Evolutionary conservation across 768 basidiomycete species (phyloP).

Genomic region (Psilocybe cyanescens): DNA sequence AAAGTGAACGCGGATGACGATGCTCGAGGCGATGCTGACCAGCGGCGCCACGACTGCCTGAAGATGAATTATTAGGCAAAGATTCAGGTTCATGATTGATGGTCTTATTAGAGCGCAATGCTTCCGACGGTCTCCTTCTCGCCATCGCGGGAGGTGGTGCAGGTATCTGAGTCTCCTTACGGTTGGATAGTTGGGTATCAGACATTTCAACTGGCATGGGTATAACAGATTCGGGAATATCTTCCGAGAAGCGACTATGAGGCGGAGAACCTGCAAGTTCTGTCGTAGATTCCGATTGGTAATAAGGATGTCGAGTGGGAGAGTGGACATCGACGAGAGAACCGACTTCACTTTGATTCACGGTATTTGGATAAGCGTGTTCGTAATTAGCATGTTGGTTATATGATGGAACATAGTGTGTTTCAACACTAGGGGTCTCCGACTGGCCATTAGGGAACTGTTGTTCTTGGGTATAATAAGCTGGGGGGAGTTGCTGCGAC

Average conservation of each 20-base stretch:
- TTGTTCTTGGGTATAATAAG: not conserved
- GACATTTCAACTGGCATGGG: not conserved
- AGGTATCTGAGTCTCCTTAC: not conserved
- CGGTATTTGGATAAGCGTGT: not conserved
- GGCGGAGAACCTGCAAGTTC: not conserved
- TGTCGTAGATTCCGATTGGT: not conserved
- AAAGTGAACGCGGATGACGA: constrained; percentile 2
- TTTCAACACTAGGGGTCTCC: not conserved
- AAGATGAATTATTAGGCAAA: not conserved
- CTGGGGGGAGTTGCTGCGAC: not conserved
- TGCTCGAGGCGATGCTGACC: not conserved
- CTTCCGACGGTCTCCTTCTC: not conserved
- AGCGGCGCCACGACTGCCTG: not conserved
- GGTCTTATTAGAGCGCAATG: not conserved
- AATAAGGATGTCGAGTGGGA: not conserved
- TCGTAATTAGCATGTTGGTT: not conserved
- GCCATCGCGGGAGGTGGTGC: not conserved
- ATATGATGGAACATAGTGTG: not conserved
- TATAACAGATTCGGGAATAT: not conserved
- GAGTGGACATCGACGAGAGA: not conserved
- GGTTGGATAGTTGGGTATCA: not conserved
- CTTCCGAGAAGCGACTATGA: not conserved
- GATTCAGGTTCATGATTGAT: not conserved
- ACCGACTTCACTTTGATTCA: not conserved
- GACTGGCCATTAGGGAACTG: not conserved